A percentile compares a stretch with the other conserved stretches of the same genome.
phyloP scores from a whole-genome alignment of 208 protist genomes.

The Trypanosoma scelopori region DNA sequence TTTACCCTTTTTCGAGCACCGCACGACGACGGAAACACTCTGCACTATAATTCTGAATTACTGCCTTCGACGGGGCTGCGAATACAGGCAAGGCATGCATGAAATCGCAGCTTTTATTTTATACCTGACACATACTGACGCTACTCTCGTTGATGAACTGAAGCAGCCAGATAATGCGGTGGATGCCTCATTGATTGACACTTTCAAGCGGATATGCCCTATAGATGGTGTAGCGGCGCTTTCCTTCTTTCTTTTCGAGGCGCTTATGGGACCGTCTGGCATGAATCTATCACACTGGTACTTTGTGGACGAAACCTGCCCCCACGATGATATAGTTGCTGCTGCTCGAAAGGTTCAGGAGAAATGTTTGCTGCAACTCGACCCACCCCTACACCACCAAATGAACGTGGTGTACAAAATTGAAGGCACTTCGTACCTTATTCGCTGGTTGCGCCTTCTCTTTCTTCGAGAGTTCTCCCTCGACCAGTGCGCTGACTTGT shows the following conservation, averaged over 20 bases:
- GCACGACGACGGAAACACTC: conserved; percentile 36
- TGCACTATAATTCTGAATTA: conserved; percentile 60
- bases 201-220: conserved; percentile 10
- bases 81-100: conserved; percentile 92
- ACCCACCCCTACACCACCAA: conserved; percentile 52
- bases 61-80: conserved; percentile 43
- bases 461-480: conserved; percentile 88
- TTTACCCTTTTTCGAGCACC: conserved; percentile 39
- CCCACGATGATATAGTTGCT: conserved; percentile 37
- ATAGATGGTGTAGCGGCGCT: conserved; percentile 17
- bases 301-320: conserved; percentile 24
- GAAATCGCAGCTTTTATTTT: conserved; percentile 87
- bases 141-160: conserved; percentile 22
- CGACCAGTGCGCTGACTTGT: conserved; percentile 54
- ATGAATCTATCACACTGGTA: conserved; percentile 53
- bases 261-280: conserved; percentile 38
- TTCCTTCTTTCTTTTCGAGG: conserved; percentile 47
- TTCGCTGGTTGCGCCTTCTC: conserved; percentile 88
- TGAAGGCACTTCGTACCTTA: conserved; percentile 72
- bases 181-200: conserved; percentile 1
- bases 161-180: background rate
- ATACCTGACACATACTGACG: conserved; percentile 53
- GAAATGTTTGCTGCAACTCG: conserved; percentile 48
- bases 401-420: conserved; percentile 73
- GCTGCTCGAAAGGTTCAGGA: conserved; percentile 56